These are phyloP conservation scores for Penicillium sp. DNA, from an alignment of 2,329 filamentous ascomycete genomes.

Conservation along the genomic window DNA sequence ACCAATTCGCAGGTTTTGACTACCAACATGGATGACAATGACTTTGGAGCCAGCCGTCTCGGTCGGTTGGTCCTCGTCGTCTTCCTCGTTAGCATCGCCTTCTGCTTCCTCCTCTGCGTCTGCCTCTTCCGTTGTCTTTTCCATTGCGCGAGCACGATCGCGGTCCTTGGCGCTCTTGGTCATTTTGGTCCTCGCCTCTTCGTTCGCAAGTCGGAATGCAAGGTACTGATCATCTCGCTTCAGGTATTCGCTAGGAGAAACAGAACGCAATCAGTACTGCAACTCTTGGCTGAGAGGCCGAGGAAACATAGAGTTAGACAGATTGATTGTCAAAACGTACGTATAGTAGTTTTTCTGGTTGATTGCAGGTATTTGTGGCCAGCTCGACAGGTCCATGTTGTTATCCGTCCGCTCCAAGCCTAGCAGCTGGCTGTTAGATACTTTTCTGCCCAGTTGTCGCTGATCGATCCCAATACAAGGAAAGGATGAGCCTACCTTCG, in stretches of 20 bases:
- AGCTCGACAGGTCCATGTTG: constrained; percentile 92
- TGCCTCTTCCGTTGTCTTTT: constrained; percentile 61
- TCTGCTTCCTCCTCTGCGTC: constrained; percentile 46
- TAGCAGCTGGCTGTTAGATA: constrained; percentile 42
- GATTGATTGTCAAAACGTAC: constrained; percentile 52
- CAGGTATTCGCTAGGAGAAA: constrained; percentile 75
- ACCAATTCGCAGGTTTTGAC: constrained; percentile 91
- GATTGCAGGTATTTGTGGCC: constrained; percentile 90
- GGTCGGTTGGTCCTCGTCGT: constrained; percentile 54
- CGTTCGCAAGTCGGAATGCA: constrained; percentile 81
- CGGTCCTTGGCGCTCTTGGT: constrained; percentile 84
- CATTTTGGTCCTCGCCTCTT: constrained; percentile 80
- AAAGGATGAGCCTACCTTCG: constrained; percentile 48
- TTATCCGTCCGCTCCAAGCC: constrained; percentile 97
- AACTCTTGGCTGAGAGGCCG: background rate
- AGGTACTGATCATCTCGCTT: constrained; percentile 97
- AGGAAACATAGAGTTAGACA: background rate
- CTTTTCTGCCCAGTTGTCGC: background rate
- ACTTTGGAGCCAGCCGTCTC: constrained; percentile 81
- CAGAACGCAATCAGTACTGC: constrained; percentile 16
- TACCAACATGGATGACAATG: constrained; percentile 92
- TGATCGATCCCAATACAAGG: background rate
- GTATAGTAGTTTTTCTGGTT: constrained; percentile 99
- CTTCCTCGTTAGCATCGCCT: constrained; percentile 59
- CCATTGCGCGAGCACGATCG: constrained; percentile 79